These are phyloP conservation scores for Amniculicola lignicola DNA, from an alignment of 495 filamentous ascomycete genomes.

Conservation along the genomic window DNA sequence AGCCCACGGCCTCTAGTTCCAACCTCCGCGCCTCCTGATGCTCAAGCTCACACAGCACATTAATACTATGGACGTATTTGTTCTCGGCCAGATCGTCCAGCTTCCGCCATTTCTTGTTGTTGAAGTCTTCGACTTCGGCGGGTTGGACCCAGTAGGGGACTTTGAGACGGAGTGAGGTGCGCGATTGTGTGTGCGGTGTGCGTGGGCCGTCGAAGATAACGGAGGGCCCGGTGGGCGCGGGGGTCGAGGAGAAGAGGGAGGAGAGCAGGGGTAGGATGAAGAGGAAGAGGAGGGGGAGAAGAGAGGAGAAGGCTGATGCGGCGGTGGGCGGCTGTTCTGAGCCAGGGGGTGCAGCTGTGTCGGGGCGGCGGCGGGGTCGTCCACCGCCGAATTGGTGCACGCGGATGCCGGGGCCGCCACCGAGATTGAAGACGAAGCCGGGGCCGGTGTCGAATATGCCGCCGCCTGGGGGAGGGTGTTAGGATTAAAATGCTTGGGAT, in stretches of 20 bases:
- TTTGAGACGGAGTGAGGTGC: slow-evolving; percentile 65
- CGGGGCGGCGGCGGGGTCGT: slow-evolving; percentile 40
- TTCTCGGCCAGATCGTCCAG: slow-evolving; percentile 76
- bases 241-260: slow-evolving; percentile 63
- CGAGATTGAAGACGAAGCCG: slow-evolving; percentile 88
- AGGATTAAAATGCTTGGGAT: neutral
- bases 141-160: slow-evolving; percentile 86
- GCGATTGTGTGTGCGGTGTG: slow-evolving; percentile 67
- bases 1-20: slow-evolving; percentile 78
- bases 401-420: slow-evolving; percentile 49
- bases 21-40: slow-evolving; percentile 57
- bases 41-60: slow-evolving; percentile 69
- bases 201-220: slow-evolving; percentile 66
- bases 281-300: slow-evolving; percentile 72
- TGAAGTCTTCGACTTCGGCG: slow-evolving; percentile 66
- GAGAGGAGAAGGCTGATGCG: slow-evolving; percentile 47
- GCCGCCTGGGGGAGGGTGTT: slow-evolving; percentile 40
- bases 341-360: slow-evolving; percentile 26
- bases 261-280: slow-evolving; percentile 85
- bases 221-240: slow-evolving; percentile 58
- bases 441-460: slow-evolving; percentile 67
- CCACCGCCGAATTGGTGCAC: slow-evolving; percentile 56
- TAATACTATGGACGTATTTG: slow-evolving; percentile 62
- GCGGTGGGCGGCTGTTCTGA: slow-evolving; percentile 16
- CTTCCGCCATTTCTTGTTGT: slow-evolving; percentile 59